phyloP scores from a whole-genome alignment of 2,329 filamentous ascomycete genomes.

The Zalaria obscura region DNA sequence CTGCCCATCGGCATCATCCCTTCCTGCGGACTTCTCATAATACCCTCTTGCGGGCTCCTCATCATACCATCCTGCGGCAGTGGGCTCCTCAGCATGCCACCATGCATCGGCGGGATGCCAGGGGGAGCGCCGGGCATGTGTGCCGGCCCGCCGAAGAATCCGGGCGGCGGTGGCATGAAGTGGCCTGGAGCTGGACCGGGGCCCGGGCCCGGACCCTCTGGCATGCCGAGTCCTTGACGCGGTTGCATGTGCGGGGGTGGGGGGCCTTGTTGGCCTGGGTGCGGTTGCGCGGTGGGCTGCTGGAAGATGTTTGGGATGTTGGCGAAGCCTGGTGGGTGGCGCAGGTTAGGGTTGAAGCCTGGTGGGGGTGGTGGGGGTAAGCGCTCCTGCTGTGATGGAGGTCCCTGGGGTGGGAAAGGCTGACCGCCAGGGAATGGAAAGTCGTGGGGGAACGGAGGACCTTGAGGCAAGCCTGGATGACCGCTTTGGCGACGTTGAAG shows the following conservation, averaged over 20 bases:
- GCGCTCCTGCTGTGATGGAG: conserved; percentile 3
- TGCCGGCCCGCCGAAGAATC: conserved; percentile 2
- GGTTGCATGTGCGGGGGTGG: conserved; percentile 4
- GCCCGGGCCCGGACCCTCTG: neutral
- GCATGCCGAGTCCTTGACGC: neutral
- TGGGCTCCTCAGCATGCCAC: neutral
- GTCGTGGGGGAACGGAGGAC: conserved; percentile 12
- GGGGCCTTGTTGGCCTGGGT: conserved; percentile 3
- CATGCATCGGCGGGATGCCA: conserved; percentile 3
- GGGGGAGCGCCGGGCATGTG: conserved; percentile 3
- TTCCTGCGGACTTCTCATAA: neutral
- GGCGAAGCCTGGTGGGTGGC: conserved; percentile 17
- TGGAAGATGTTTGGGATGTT: conserved; percentile 16
- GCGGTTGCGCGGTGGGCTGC: conserved; percentile 9
- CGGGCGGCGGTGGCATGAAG: conserved; percentile 4
- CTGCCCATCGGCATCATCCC: conserved; percentile 1
- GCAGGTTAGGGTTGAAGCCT: conserved; percentile 17
- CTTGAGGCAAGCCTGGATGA: conserved; percentile 9
- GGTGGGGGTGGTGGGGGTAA: conserved; percentile 11
- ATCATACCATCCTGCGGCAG: conserved; percentile 2
- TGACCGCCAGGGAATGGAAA: conserved; percentile 2
- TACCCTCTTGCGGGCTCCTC: conserved; percentile 1
- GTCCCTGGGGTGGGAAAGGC: conserved; percentile 4
- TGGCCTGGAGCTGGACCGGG: conserved; percentile 1
- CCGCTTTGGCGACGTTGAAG: conserved; percentile 12